These are phyloP conservation scores for Plantago lanceolata DNA, from an alignment of 305 asterid species.

Conservation along the genomic window DNA sequence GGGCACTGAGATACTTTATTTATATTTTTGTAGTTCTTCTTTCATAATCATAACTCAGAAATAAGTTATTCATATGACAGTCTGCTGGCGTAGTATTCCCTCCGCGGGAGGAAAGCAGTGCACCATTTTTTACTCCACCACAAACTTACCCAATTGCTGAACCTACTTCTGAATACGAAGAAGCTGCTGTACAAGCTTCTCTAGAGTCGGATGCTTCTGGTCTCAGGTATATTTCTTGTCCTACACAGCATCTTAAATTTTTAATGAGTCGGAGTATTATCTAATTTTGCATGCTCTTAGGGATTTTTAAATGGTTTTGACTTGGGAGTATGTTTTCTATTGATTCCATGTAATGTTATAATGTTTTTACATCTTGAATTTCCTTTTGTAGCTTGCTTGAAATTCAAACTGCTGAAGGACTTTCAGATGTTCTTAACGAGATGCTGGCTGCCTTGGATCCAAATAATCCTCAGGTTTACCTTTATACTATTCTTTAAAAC, in stretches of 20 bases:
- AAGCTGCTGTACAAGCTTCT: slow-evolving; percentile 87
- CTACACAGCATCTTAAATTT: neutral
- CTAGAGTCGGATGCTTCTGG: slow-evolving; percentile 83
- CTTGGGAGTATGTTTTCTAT: neutral
- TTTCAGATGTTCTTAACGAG: slow-evolving; percentile 76
- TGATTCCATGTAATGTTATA: neutral
- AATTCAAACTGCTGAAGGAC: slow-evolving; percentile 83
- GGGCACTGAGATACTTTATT: too few relatives aligned
- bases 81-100: slow-evolving; percentile 91
- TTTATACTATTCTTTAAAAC: neutral
- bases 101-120: slow-evolving; percentile 78
- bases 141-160: slow-evolving; percentile 71
- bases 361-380: slow-evolving; percentile 1
- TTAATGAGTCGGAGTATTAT: too few relatives aligned
- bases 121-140: slow-evolving; percentile 87
- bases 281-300: neutral
- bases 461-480: slow-evolving; percentile 60
- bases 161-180: slow-evolving; percentile 58
- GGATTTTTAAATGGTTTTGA: neutral
- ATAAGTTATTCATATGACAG: slow-evolving; percentile 34
- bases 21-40: neutral
- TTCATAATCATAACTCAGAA: neutral
- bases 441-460: slow-evolving; percentile 85
- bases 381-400: slow-evolving; percentile 61
- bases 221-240: slow-evolving; percentile 52